Conservation (phyloP, 2,329 filamentous ascomycete genomes). For the Aspergillus tanneri region DNA sequence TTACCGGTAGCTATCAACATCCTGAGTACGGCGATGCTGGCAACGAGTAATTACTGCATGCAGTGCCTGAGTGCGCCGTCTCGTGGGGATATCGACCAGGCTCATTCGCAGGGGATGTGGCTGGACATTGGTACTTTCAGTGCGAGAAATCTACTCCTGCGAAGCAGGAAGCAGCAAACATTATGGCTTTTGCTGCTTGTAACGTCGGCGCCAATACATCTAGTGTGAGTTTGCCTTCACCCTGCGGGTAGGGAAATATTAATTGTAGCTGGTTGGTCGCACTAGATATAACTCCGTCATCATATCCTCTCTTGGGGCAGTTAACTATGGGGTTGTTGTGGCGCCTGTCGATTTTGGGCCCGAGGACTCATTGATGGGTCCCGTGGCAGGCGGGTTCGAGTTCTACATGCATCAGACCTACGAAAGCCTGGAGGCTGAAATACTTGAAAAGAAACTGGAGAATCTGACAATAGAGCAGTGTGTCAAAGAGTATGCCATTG, state of each 20-base stretch:
- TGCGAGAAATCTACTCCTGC: slow-evolving; percentile 27
- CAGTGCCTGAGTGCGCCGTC: slow-evolving; percentile 53
- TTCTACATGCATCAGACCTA: neutral
- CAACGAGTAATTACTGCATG: slow-evolving; percentile 53
- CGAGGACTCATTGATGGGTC: neutral
- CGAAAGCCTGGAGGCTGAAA: neutral
- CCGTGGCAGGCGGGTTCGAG: neutral
- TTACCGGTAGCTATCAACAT: slow-evolving; percentile 51
- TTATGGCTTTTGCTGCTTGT: slow-evolving; percentile 6
- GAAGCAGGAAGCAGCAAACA: slow-evolving; percentile 33
- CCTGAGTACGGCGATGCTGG: slow-evolving; percentile 46
- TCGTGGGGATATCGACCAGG: slow-evolving; percentile 48
- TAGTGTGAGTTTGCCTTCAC: neutral
- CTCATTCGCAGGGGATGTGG: slow-evolving; percentile 44
- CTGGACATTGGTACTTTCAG: slow-evolving; percentile 47
- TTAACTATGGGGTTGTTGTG: neutral
- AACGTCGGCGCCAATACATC: slow-evolving; percentile 4
- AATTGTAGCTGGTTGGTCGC: neutral
- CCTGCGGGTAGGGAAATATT: too few species aligned
- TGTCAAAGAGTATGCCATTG: neutral
- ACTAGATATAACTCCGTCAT: slow-evolving; percentile 9
- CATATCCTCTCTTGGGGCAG: neutral
- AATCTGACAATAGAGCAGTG: neutral
- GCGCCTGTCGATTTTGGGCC: neutral
- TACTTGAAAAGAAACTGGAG: neutral